Percentiles rank a stretch among this genome's conserved stretches.
phyloP scores from a whole-genome alignment of 768 basidiomycete species.

The Hydnomerulius pinastri region DNA sequence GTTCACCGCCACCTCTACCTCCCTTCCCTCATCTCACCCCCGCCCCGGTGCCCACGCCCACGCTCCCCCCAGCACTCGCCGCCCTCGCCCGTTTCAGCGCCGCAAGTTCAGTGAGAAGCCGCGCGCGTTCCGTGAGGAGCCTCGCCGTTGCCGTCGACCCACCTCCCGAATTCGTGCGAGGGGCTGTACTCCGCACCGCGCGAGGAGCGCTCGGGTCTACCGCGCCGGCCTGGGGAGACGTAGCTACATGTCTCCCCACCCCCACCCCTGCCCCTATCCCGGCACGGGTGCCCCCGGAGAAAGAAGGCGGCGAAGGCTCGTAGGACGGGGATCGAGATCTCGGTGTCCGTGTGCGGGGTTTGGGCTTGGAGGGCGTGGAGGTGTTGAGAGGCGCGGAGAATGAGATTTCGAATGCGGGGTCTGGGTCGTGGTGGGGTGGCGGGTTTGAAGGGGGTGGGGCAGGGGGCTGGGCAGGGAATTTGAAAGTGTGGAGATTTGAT shows the following conservation, averaged over 20 bases:
- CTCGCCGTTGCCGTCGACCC: constrained; percentile 48
- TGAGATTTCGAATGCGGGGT: constrained; percentile 22
- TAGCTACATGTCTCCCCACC: no score
- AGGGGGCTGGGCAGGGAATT: no score
- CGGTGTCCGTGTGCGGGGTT: not conserved
- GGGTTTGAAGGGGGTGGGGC: not conserved
- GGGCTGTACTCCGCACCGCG: no score
- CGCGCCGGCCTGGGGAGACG: no score
- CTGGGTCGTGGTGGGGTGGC: constrained; percentile 5
- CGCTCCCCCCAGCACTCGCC: constrained; percentile 3
- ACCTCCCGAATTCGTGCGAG: no score
- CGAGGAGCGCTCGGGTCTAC: no score
- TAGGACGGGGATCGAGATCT: not conserved
- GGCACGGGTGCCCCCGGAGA: no score
- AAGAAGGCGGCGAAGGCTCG: not conserved
- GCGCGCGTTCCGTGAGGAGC: constrained; percentile 59
- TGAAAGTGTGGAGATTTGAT: not conserved
- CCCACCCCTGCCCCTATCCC: no score
- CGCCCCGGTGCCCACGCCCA: not conserved
- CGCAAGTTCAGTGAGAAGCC: constrained; percentile 55
- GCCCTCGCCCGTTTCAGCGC: constrained; percentile 36
- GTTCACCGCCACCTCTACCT: no score
- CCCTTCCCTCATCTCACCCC: no score
- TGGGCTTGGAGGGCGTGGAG: constrained; percentile 31
- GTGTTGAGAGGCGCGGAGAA: constrained; percentile 26